Percentiles rank a stretch among this genome's conserved stretches.
phyloP scores from a whole-genome alignment of 1,139 yeast genomes.

The Kurtzmaniella quercitrusa region DNA sequence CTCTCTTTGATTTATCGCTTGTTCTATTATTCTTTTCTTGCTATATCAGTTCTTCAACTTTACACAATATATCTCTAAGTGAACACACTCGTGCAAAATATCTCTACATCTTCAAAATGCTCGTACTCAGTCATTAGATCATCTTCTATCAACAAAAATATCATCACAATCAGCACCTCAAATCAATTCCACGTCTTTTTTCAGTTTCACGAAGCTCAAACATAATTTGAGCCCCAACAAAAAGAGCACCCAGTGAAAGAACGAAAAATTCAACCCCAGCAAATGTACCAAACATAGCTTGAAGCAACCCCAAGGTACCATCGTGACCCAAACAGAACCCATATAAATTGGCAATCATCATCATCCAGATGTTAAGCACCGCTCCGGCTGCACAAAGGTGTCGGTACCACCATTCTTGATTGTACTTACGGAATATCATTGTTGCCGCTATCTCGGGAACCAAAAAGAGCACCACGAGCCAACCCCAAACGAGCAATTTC shows the following conservation, averaged over 20 bases:
- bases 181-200: conserved; percentile 74
- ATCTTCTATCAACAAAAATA: neutral
- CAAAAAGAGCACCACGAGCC: conserved; percentile 84
- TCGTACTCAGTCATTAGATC: neutral
- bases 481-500: conserved; percentile 87
- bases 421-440: conserved; percentile 35
- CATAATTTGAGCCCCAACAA: conserved; percentile 89
- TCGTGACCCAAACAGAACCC: conserved; percentile 93
- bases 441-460: conserved; percentile 84
- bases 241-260: conserved; percentile 61
- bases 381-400: conserved; percentile 85
- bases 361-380: conserved; percentile 88
- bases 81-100: too few relatives aligned
- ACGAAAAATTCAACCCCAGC: conserved; percentile 67
- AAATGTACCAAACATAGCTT: conserved; percentile 67
- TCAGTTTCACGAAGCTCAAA: conserved; percentile 88
- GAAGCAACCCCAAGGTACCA: conserved; percentile 65
- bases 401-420: conserved; percentile 66
- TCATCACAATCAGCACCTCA: conserved; percentile 53
- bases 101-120: too few relatives aligned
- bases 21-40: neutral
- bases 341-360: conserved; percentile 94
- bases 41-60: neutral
- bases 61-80: neutral
- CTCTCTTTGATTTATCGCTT: neutral